Evolutionary conservation across 805 yeast genomes (phyloP).

Genomic region (Candida railenensis): DNA sequence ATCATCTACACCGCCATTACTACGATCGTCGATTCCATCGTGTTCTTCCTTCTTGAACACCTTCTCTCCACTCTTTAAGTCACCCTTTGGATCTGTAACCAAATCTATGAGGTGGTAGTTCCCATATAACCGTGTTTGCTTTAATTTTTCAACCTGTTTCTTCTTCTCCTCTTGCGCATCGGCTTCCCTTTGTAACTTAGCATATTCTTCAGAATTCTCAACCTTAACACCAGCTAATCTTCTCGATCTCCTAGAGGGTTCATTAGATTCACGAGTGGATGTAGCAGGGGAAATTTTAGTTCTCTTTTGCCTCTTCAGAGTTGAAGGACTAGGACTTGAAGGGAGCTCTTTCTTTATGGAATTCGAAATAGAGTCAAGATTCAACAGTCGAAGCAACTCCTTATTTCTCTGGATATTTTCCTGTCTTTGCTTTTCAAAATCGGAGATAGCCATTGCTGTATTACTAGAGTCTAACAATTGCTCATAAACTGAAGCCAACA

Average conservation of each 20-base stretch:
- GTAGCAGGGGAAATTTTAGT: constrained; percentile 21
- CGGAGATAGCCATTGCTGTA: constrained; percentile 37
- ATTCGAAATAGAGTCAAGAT: constrained; percentile 57
- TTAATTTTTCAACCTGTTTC: constrained; percentile 48
- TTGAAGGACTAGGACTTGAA: constrained; percentile 3
- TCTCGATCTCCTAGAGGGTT: constrained; percentile 74
- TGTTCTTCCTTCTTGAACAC: constrained; percentile 21
- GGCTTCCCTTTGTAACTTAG: constrained; percentile 33
- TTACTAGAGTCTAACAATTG: neutral
- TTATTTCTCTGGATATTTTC: constrained; percentile 83
- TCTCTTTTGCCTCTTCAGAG: constrained; percentile 13
- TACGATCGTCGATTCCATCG: constrained; percentile 4
- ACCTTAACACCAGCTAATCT: constrained; percentile 70
- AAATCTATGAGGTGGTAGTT: constrained; percentile 64
- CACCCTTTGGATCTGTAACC: constrained; percentile 39
- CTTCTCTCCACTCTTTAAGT: constrained; percentile 27
- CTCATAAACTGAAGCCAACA: no score
- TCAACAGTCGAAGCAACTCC: constrained; percentile 67
- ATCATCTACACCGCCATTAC: constrained; percentile 4
- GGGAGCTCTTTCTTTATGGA: constrained; percentile 51
- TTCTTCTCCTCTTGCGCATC: constrained; percentile 31
- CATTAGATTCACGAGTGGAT: constrained; percentile 19
- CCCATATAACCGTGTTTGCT: constrained; percentile 61
- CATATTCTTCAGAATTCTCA: constrained; percentile 48
- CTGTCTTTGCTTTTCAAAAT: constrained; percentile 68